Evolutionary conservation across 2,329 filamentous ascomycete genomes (phyloP).

Genomic region (Fusarium proliferatum): DNA sequence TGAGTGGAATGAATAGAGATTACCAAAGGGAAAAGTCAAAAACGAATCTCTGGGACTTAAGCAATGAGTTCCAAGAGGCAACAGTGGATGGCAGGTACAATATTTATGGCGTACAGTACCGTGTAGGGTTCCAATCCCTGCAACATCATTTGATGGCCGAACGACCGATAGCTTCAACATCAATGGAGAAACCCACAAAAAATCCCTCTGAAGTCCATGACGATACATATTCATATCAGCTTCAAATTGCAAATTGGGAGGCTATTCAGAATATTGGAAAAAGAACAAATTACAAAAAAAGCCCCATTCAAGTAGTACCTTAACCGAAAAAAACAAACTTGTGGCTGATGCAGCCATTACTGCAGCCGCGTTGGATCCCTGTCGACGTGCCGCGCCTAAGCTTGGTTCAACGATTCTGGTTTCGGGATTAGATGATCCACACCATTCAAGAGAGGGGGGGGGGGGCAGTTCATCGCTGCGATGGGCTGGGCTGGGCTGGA

Average conservation of each 20-base stretch:
- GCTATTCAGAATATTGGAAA: not conserved
- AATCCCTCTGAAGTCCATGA: not conserved
- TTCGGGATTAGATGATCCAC: slow-evolving; percentile 35
- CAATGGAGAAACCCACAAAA: not conserved
- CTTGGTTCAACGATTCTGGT: slow-evolving; percentile 47
- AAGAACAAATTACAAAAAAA: not conserved
- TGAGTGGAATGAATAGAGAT: not conserved
- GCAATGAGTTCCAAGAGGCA: not conserved
- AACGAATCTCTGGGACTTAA: not conserved
- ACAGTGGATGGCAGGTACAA: not conserved
- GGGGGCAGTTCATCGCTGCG: not conserved
- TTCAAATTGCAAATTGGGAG: not conserved
- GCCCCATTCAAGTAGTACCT: slow-evolving; percentile 19
- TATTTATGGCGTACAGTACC: not conserved
- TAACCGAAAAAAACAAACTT: slow-evolving; percentile 38
- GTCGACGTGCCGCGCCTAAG: slow-evolving; percentile 46
- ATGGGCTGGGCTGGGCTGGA: not conserved
- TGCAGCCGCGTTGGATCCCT: slow-evolving; percentile 44
- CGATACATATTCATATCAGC: not conserved
- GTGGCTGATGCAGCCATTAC: slow-evolving; percentile 39
- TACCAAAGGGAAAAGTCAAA: not conserved
- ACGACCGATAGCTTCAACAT: not conserved
- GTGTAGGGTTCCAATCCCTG: not conserved
- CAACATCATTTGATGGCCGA: not conserved
- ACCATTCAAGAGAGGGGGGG: slow-evolving; percentile 11